These are phyloP conservation scores for Psidium friedrichsthalianum DNA, from an alignment of 345 rosid genomes.

Conservation along the genomic window DNA sequence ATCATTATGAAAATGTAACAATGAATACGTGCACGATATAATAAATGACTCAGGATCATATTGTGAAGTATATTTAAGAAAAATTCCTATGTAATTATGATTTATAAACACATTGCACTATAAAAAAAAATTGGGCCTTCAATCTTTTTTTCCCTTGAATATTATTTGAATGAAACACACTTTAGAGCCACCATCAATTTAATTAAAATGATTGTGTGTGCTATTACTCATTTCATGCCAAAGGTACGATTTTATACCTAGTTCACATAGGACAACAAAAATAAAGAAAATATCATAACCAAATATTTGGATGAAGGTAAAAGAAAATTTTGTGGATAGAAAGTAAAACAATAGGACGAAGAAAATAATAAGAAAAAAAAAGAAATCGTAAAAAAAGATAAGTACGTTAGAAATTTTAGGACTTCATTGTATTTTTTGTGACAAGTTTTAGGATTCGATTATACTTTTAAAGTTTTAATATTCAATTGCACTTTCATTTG, in stretches of 20 bases:
- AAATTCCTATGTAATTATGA: neutral
- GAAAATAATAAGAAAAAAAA: neutral
- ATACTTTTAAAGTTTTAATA: too few species aligned
- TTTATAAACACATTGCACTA: neutral
- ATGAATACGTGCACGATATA: neutral
- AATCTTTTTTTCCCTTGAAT: neutral
- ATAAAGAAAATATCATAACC: neutral
- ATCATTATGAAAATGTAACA: neutral
- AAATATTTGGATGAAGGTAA: neutral
- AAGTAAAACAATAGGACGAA: neutral
- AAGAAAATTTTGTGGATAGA: neutral
- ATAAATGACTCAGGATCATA: neutral
- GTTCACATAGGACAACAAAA: neutral
- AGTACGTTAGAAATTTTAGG: too few species aligned
- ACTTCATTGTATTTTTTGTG: too few species aligned
- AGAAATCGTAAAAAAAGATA: neutral
- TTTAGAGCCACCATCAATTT: neutral
- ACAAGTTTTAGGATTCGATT: too few species aligned
- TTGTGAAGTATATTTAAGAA: neutral
- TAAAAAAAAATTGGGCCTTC: neutral
- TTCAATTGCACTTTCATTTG: neutral
- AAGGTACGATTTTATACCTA: neutral
- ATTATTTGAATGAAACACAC: neutral
- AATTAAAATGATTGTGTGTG: neutral
- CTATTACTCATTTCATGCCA: neutral